phyloP scores from a whole-genome alignment of 441 rosid species.

The Erodium texanum region DNA sequence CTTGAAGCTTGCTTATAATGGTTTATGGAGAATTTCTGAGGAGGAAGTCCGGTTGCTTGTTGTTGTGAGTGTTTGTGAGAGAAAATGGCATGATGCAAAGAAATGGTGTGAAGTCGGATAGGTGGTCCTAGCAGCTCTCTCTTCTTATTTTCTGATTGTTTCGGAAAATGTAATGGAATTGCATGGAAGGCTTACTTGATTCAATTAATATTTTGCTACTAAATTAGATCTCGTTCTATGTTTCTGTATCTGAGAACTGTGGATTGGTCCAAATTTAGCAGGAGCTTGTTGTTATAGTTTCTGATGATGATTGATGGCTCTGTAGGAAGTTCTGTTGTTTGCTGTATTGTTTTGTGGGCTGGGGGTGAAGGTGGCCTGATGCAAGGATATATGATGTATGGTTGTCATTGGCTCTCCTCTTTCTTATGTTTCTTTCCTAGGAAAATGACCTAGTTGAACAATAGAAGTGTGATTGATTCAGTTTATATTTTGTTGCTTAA shows the following conservation, averaged over 20 bases:
- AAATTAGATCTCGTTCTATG: neutral
- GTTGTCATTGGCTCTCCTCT: too few species aligned
- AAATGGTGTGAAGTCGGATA: too few species aligned
- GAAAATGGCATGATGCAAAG: too few species aligned
- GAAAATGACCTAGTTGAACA: neutral
- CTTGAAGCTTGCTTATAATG: too few species aligned
- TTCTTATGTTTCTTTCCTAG: neutral
- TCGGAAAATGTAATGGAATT: neutral
- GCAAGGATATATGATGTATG: slow-evolving; percentile 65
- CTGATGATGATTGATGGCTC: neutral
- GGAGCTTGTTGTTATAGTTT: neutral
- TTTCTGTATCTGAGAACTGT: neutral
- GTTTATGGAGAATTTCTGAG: too few species aligned
- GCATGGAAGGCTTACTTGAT: neutral
- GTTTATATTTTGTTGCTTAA: neutral
- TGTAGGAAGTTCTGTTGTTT: neutral
- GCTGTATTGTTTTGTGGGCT: neutral
- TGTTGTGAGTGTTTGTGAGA: too few species aligned
- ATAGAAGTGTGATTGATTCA: neutral
- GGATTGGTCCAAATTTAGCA: neutral
- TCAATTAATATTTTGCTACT: neutral
- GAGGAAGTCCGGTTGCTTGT: too few species aligned
- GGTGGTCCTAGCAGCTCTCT: neutral
- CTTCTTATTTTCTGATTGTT: neutral
- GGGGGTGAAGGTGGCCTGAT: slow-evolving; percentile 52